phyloP scores from a whole-genome alignment of 78 protist genomes.

The slime mould (Dictyostelium discoideum) region dicty_2.7 NC_007091.3:3989501-3990000 shows the following conservation, averaged over 20 bases:
- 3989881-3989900: too few relatives aligned
- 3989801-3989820: not conserved
- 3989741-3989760: constrained; percentile 27
- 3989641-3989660: constrained; percentile 13
- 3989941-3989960: not conserved
- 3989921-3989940: not conserved
- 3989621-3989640: constrained; percentile 40
- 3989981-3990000: too few relatives aligned
- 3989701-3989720: not conserved
- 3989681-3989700: constrained; percentile 31
- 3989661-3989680: constrained; percentile 32
- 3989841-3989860: not conserved
- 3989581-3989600: constrained; percentile 40
- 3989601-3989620: not conserved
- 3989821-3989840: not conserved
- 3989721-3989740: constrained; percentile 42
- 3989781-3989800: not conserved
- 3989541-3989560: constrained; percentile 38
- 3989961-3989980: too few relatives aligned
- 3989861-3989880: too few relatives aligned
- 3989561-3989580: constrained; percentile 76
- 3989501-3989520: constrained; percentile 26
- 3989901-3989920: not conserved
- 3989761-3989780: not conserved
- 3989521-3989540: constrained; percentile 38